Percentiles rank a stretch among this genome's conserved stretches.
These are phyloP conservation scores for Ceratobasidium papillatum DNA, from an alignment of 1,284 basidiomycete genomes.

Conservation along the genomic window DNA sequence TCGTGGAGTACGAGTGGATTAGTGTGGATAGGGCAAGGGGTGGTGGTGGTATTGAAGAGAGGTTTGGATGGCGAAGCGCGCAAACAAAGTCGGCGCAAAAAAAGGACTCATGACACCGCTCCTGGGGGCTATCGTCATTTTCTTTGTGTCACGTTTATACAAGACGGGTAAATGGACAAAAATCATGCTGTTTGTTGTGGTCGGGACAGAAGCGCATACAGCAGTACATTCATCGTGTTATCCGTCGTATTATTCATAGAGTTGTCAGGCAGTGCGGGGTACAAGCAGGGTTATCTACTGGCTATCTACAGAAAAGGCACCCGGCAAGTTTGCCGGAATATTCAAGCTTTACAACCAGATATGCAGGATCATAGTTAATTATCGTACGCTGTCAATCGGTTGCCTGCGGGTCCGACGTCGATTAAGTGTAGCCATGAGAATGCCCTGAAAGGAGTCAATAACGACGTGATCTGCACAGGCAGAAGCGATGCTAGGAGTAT, in stretches of 20 bases:
- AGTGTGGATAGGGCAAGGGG: constrained; percentile 10
- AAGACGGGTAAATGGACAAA: background rate
- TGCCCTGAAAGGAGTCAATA: constrained; percentile 4
- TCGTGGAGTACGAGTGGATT: constrained; percentile 13
- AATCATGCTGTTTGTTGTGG: background rate
- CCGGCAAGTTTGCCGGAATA: background rate
- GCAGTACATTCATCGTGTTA: background rate
- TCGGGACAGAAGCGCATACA: background rate
- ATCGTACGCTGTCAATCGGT: background rate
- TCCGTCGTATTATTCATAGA: too few relatives aligned
- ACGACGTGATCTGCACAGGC: background rate
- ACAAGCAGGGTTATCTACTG: background rate
- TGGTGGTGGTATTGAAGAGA: constrained; percentile 31
- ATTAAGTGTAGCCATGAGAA: background rate
- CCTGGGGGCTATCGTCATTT: constrained; percentile 1
- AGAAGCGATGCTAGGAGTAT: background rate
- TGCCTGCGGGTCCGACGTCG: background rate
- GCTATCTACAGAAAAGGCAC: background rate
- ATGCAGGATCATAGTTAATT: background rate
- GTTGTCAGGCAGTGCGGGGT: background rate
- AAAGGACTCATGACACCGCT: constrained; percentile 32
- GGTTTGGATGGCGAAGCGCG: constrained; percentile 23
- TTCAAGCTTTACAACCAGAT: background rate
- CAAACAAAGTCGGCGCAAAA: constrained; percentile 32
- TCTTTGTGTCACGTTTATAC: background rate